Conservation (phyloP, 805 yeast genomes). For the Yarrowia bubula region DNA sequence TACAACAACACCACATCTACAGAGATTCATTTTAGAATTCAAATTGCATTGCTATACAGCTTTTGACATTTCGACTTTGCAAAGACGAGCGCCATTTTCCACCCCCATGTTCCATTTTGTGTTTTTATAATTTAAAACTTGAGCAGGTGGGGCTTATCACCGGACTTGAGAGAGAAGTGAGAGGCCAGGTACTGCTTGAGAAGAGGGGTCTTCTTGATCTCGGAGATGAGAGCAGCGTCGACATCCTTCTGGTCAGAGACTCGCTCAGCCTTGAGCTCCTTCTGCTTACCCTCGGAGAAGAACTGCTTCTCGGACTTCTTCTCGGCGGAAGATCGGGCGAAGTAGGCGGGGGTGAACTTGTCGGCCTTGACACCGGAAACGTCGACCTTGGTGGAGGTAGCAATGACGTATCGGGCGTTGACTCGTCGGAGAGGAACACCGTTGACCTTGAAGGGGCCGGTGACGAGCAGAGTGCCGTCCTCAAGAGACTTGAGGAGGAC, state of each 20-base stretch:
- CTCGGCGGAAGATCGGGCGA: conserved; percentile 89
- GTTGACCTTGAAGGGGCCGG: conserved; percentile 99
- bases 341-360: conserved; percentile 92
- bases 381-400: conserved; percentile 90
- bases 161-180: conserved; percentile 94
- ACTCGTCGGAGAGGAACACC: conserved; percentile 99
- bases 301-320: conserved; percentile 87
- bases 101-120: conserved; percentile 23
- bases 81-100: conserved; percentile 10
- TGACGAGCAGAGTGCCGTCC: conserved; percentile 94
- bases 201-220: conserved; percentile 95
- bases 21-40: background rate
- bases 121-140: conserved; percentile 64
- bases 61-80: background rate
- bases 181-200: conserved; percentile 95
- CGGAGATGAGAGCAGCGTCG: conserved; percentile 87
- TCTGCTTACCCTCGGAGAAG: conserved; percentile 79
- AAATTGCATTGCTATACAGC: conserved; percentile 26
- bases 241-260: conserved; percentile 94
- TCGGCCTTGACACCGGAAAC: conserved; percentile 78
- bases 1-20: too few relatives aligned
- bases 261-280: conserved; percentile 88
- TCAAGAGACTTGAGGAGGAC: conserved; percentile 94
- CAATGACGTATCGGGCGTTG: conserved; percentile 97
- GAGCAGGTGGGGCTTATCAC: conserved; percentile 98